phyloP scores from a whole-genome alignment of 2,329 filamentous ascomycete genomes.

The Scedosporium boydii region DNA sequence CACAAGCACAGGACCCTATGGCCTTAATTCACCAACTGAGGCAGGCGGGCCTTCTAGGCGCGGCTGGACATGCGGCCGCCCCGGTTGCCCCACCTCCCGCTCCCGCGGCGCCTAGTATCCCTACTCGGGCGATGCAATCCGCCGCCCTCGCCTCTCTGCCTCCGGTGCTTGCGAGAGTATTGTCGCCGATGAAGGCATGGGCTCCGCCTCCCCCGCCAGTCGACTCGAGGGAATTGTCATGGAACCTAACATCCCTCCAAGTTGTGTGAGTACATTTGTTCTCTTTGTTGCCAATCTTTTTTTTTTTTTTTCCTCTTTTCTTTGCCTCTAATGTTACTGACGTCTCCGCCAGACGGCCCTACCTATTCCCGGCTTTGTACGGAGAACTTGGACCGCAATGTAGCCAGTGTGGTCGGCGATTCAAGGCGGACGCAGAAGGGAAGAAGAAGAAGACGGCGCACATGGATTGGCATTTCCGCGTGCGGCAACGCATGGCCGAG shows the following conservation, averaged over 20 bases:
- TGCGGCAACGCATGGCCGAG: slow-evolving; percentile 81
- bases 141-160: slow-evolving; percentile 19
- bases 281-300: not conserved
- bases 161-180: slow-evolving; percentile 23
- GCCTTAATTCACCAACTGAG: slow-evolving; percentile 59
- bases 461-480: slow-evolving; percentile 97
- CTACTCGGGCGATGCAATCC: slow-evolving; percentile 12
- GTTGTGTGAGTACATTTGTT: slow-evolving; percentile 43
- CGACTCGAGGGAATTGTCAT: slow-evolving; percentile 22
- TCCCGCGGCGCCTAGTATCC: slow-evolving; percentile 17
- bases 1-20: slow-evolving; percentile 36
- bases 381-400: slow-evolving; percentile 79
- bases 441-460: slow-evolving; percentile 81
- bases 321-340: not conserved
- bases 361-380: slow-evolving; percentile 66
- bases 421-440: slow-evolving; percentile 66
- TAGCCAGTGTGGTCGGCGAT: slow-evolving; percentile 83
- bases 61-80: slow-evolving; percentile 26
- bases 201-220: slow-evolving; percentile 11
- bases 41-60: slow-evolving; percentile 55
- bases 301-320: not conserved
- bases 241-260: slow-evolving; percentile 62
- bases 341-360: slow-evolving; percentile 30
- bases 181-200: slow-evolving; percentile 18
- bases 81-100: slow-evolving; percentile 20